Evolutionary conservation across 2,329 filamentous ascomycete species (phyloP), one percentile per base, ranked within the genome.

Genomic region (Fusarium hostae): DNA sequence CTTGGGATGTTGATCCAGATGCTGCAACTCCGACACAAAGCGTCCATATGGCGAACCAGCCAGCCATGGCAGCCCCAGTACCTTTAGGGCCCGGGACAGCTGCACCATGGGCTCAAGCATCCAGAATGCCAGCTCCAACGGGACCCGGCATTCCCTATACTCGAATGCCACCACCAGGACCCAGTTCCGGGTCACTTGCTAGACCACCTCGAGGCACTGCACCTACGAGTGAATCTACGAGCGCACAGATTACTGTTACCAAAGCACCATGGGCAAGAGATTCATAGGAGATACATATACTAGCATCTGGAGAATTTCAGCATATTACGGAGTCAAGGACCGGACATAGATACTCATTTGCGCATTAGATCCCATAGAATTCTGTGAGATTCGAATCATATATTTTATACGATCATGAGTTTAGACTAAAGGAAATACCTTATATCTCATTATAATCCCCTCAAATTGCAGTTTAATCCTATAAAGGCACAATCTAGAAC

Each of bases 1-100:
- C 87, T 40, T 95, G 92, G 91, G 90, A 93, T 4, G 82, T 80
- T 50, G 91, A 94, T 77, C 91, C 91, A 0, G 83, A 88, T 59
- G 90, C 91, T 2, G 73, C 81, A 3, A 73, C 79, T 2, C 86
- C 86, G 1, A 76, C 82, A 10, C 78, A 84, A 28, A 87, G 88
- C 10, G 81, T 88, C 1, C 90, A 93, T 79, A 84, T 89, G 77
- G 81, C 82, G 22, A 89, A 85, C 72, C 89, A 90, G 68, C 87
- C 88, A 12, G 64, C 78, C 16, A 69, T 78, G 52, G 26, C 71
- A 20, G 50, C 58, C 12, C 62, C 72, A 44, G 70, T 70, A n/a
- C 69, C 76, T 5, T 61, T 77, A 24, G 60, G 62, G n/a, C 62
- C 73, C 6, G 82, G 83, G 15, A 85, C 82, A 12, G 79, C 81